phyloP scores from a whole-genome alignment of 805 yeast species.

The Lipomyces starkeyi region DNA sequence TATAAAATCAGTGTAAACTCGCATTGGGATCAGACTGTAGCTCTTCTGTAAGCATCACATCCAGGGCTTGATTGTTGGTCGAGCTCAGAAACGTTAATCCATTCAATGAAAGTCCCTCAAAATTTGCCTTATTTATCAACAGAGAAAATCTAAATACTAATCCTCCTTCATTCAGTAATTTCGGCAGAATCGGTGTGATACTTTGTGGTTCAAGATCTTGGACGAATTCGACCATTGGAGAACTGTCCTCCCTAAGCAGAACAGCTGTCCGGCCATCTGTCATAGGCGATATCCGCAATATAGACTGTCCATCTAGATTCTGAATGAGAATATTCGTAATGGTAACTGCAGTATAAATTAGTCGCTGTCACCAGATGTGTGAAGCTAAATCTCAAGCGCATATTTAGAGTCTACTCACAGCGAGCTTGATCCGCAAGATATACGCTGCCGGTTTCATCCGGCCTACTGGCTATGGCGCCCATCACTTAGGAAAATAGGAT shows the following conservation, averaged over 20 bases:
- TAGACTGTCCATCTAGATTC: constrained; percentile 11
- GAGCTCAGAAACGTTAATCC: constrained; percentile 47
- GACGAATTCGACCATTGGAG: constrained; percentile 31
- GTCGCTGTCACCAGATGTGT: no score
- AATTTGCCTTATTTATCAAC: constrained; percentile 8
- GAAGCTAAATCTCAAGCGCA: background rate
- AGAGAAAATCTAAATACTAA: constrained; percentile 24
- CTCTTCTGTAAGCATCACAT: constrained; percentile 46
- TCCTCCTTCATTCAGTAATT: constrained; percentile 24
- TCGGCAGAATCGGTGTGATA: constrained; percentile 28
- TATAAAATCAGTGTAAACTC: constrained; percentile 3
- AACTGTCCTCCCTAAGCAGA: constrained; percentile 11
- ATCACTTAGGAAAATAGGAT: constrained; percentile 6
- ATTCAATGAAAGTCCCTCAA: constrained; percentile 25
- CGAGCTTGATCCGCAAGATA: constrained; percentile 22
- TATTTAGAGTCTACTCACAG: constrained; percentile 23
- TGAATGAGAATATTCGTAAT: constrained; percentile 17
- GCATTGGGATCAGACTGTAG: constrained; percentile 43
- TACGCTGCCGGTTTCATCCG: constrained; percentile 30
- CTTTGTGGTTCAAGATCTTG: constrained; percentile 30
- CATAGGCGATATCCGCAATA: constrained; percentile 14
- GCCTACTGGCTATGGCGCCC: constrained; percentile 34
- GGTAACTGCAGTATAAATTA: constrained; percentile 7
- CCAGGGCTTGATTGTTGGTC: constrained; percentile 40
- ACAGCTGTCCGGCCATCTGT: constrained; percentile 15